phyloP scores from a whole-genome alignment of 2,329 filamentous ascomycete genomes.

The Bipolaris cookei region DNA sequence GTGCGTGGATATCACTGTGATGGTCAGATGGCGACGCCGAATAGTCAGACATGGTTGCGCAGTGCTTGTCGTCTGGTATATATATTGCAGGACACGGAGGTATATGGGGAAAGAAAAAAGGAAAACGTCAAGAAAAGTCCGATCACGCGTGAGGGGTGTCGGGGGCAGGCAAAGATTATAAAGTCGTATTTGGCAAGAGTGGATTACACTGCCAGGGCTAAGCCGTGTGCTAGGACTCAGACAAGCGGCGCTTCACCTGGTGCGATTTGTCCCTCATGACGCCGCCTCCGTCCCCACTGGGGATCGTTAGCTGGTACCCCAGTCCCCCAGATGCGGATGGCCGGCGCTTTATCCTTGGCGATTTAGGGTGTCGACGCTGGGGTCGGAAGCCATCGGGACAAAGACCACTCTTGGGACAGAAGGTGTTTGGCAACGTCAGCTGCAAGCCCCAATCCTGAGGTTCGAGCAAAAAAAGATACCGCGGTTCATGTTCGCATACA shows the following conservation, averaged over 20 bases:
- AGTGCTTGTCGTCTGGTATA: conserved; percentile 20
- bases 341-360: conserved; percentile 41
- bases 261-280: conserved; percentile 46
- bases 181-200: conserved; percentile 42
- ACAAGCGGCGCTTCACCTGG: conserved; percentile 40
- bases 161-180: conserved; percentile 43
- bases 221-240: conserved; percentile 37
- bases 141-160: conserved; percentile 32
- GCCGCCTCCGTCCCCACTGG: conserved; percentile 42
- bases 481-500: conserved; percentile 21
- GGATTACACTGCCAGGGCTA: conserved; percentile 36
- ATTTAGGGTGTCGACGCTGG: conserved; percentile 32
- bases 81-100: conserved; percentile 21
- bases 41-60: conserved; percentile 47
- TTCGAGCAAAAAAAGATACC: conserved; percentile 20
- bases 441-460: conserved; percentile 19
- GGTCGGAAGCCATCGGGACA: conserved; percentile 44
- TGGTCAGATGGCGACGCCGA: conserved; percentile 47
- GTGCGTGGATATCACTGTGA: conserved; percentile 36
- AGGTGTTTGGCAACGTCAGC: conserved; percentile 35
- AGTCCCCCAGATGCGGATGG: conserved; percentile 47
- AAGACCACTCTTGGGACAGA: conserved; percentile 26
- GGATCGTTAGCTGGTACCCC: conserved; percentile 46
- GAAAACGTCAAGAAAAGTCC: conserved; percentile 18
- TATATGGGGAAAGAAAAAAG: conserved; percentile 13